Evolutionary conservation across 495 filamentous ascomycete species (phyloP).

Genomic region (Penicillium waksmanii): DNA sequence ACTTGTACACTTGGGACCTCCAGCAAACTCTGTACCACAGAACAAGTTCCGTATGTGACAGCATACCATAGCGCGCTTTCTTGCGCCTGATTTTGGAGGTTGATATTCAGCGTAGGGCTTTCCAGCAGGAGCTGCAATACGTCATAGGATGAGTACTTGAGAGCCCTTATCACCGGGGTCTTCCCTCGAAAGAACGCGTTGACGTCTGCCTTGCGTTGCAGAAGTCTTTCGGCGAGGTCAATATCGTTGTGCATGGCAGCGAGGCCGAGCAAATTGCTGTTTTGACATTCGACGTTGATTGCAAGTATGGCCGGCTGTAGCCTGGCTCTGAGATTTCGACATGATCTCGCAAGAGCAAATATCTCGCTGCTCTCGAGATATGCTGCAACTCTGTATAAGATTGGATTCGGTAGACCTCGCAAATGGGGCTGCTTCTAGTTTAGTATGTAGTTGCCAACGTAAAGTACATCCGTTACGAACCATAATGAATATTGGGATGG

Average conservation of each 20-base stretch:
- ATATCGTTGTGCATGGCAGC: neutral
- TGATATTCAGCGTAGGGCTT: too few relatives aligned
- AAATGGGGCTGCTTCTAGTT: constrained; percentile 3
- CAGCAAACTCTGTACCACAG: too few relatives aligned
- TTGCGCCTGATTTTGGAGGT: too few relatives aligned
- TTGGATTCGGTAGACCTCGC: neutral
- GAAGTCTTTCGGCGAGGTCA: constrained; percentile 3
- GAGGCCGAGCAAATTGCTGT: constrained; percentile 5
- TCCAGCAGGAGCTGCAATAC: too few relatives aligned
- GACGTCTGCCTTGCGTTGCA: neutral
- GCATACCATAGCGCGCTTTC: too few relatives aligned
- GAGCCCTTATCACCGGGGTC: constrained; percentile 4
- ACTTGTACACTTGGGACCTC: too few relatives aligned
- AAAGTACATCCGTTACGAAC: neutral
- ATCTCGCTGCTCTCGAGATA: neutral
- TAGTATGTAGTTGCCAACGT: constrained; percentile 1
- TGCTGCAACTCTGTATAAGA: constrained; percentile 5
- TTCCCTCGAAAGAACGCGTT: constrained; percentile 2
- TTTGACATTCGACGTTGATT: constrained; percentile 3
- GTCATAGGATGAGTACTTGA: constrained; percentile 3
- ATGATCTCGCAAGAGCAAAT: too few relatives aligned
- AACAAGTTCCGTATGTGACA: too few relatives aligned
- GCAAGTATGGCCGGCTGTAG: constrained; percentile 1
- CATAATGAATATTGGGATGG: neutral
- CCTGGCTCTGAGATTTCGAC: constrained; percentile 3